Percentiles rank a stretch among this genome's conserved stretches.
Evolutionary conservation across 768 basidiomycete species (phyloP).

Genomic region (Tremella yokohamensis): DNA sequence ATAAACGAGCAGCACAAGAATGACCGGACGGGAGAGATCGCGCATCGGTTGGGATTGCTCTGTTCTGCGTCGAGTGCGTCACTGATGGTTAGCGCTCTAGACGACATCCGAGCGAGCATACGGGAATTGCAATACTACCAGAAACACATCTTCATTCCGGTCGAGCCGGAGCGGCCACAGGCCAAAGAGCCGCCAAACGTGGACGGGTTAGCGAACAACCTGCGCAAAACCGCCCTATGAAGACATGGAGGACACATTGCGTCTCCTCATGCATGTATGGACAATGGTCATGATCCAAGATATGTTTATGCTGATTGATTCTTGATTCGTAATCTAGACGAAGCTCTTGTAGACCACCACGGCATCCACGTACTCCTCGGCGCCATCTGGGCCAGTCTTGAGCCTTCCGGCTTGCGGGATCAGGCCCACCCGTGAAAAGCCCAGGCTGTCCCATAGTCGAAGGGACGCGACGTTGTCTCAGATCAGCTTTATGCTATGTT

Average conservation of each 20-base stretch:
- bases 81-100: slow-evolving; percentile 61
- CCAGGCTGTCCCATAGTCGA: slow-evolving; percentile 73
- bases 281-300: too few species aligned
- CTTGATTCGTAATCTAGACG: slow-evolving; percentile 28
- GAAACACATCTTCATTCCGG: slow-evolving; percentile 63
- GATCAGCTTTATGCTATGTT: background rate
- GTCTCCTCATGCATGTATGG: background rate
- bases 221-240: slow-evolving; percentile 25
- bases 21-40: slow-evolving; percentile 21
- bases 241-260: slow-evolving; percentile 1
- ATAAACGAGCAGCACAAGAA: slow-evolving; percentile 20
- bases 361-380: slow-evolving; percentile 86
- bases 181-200: background rate
- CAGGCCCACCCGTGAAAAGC: slow-evolving; percentile 72
- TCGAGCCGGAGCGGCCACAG: slow-evolving; percentile 24
- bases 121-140: slow-evolving; percentile 76
- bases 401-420: slow-evolving; percentile 64
- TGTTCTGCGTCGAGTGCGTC: background rate
- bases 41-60: slow-evolving; percentile 34
- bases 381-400: slow-evolving; percentile 60
- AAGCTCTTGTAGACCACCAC: slow-evolving; percentile 80
- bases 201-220: slow-evolving; percentile 4
- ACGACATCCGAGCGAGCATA: slow-evolving; percentile 76
- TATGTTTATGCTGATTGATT: slow-evolving; percentile 4
- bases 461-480: slow-evolving; percentile 62